These are phyloP conservation scores for Naganishia cerealis DNA, from an alignment of 1,284 basidiomycete species.

Conservation along the genomic window DNA sequence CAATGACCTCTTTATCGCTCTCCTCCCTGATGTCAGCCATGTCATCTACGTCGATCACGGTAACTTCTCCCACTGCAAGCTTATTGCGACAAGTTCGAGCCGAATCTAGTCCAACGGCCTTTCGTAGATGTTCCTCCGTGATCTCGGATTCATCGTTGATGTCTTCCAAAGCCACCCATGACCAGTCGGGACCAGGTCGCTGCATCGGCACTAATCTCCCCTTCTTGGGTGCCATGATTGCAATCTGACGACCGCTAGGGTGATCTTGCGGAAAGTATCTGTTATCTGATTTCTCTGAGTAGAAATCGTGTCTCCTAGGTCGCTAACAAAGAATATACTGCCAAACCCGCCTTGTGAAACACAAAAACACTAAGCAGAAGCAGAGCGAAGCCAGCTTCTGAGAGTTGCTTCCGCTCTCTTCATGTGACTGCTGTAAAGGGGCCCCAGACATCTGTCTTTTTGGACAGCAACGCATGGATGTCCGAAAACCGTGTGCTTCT, in stretches of 20 bases:
- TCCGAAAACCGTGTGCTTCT: not conserved
- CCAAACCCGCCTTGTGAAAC: too few relatives aligned
- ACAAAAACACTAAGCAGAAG: too few relatives aligned
- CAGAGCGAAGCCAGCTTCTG: too few relatives aligned
- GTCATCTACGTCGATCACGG: constrained; percentile 7
- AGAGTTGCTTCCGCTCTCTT: too few relatives aligned
- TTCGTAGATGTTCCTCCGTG: constrained; percentile 24
- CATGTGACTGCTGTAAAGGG: too few relatives aligned
- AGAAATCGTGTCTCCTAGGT: too few relatives aligned
- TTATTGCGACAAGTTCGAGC: constrained; percentile 21
- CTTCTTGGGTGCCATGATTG: constrained; percentile 16
- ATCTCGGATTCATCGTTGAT: constrained; percentile 16
- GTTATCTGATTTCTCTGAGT: not conserved
- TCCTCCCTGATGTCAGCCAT: constrained; percentile 1
- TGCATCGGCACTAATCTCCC: not conserved
- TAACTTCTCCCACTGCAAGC: not conserved
- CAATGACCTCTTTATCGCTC: not conserved
- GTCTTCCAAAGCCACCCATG: constrained; percentile 28
- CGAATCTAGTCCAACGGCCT: constrained; percentile 23
- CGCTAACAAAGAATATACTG: too few relatives aligned
- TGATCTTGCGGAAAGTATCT: not conserved
- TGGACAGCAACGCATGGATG: too few relatives aligned
- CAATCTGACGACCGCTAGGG: not conserved
- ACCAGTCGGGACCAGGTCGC: constrained; percentile 30
- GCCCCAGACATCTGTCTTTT: too few relatives aligned